These are phyloP conservation scores for Casuarina glauca DNA, from an alignment of 306 rosid species.

Conservation along the genomic window DNA sequence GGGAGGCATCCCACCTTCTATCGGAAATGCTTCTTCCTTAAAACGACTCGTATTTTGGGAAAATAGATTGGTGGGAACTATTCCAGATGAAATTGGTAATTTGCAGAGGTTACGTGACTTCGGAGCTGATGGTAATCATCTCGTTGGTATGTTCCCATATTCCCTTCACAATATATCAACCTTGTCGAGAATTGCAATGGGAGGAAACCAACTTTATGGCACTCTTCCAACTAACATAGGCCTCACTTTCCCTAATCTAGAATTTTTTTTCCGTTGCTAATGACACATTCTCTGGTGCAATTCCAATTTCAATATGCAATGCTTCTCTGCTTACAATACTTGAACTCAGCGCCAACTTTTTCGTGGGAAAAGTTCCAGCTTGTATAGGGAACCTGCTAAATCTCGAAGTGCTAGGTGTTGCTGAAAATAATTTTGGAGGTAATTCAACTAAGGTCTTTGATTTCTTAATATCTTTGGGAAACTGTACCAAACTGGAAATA, in stretches of 20 bases:
- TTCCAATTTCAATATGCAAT: conserved; percentile 39
- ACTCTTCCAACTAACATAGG: conserved; percentile 41
- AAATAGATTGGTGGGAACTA: conserved; percentile 26
- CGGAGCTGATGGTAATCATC: neutral
- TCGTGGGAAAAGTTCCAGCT: conserved; percentile 29
- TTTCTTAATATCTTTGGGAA: conserved; percentile 30
- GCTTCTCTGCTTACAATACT: conserved; percentile 16
- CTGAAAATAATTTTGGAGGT: conserved; percentile 20
- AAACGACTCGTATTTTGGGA: neutral
- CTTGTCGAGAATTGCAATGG: neutral
- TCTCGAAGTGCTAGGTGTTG: no score
- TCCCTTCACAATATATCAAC: conserved; percentile 44
- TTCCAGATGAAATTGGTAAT: conserved; percentile 34
- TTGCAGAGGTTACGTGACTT: neutral
- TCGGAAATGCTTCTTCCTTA: conserved; percentile 41
- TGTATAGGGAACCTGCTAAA: conserved; percentile 16
- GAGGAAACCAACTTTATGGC: conserved; percentile 10
- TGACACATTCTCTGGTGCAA: conserved; percentile 32
- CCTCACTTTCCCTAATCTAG: conserved; percentile 32
- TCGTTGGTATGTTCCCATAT: conserved; percentile 33
- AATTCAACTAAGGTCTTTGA: conserved; percentile 28
- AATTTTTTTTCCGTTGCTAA: neutral
- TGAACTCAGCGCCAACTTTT: neutral
- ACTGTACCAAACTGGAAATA: conserved; percentile 20
- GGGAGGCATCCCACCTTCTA: conserved; percentile 33